Base-by-base conservation (phyloP, 441 rosid genomes). In the Melastoma candidum region DNA sequence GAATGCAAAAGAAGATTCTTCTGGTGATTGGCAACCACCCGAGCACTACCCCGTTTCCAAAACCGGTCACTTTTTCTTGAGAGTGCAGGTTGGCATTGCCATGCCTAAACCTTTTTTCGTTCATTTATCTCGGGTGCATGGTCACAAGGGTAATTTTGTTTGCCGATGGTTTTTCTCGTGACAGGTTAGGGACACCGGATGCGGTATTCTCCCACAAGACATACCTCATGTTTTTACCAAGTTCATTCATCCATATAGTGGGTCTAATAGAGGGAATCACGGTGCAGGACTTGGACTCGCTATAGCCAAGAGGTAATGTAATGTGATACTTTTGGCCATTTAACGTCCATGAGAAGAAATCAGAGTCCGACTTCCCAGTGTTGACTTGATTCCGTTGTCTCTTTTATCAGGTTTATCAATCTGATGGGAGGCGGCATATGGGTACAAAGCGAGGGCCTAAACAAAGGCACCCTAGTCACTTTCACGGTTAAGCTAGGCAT, bases 231-330 rank as follows among this genome's bases (percentile, higher is more conserved):
- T 90, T 39, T 90, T 84, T 47, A 85, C 83, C 24, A 81, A 77
- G 68, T 90, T 85, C 68, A 63, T 77, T 54, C 85, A 74, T 61
- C 72, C 74, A 27, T 79, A 63, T 60, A 67, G 71, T 46, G 90
- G 84, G 58, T 69, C 79, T 12, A 72, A 60, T 48, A 72, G 61
- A 68, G 68, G 63, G 51, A 78, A 53, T 51, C 64, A 66, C 0
- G 81, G 89, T 54, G 78, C 74, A 22, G 96, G 95, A 55, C 88
- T 90, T 41, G 98, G 98, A 46, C 93, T 90, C 48, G 98, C 98
- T 56, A 78, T 90, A 50, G 78, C 85, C 57, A 90, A 72, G 77
- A 63, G 98, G 97, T 90, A 79, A 47, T 51, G 43, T 14, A 12
- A n/a, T 44, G 36, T 17, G 24, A 32, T 1, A 1, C 43, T 52